Percentiles rank a stretch among this genome's conserved stretches.
Evolutionary conservation across 495 filamentous ascomycete species (phyloP).

Genomic region (Aspergillus cristatus): DNA sequence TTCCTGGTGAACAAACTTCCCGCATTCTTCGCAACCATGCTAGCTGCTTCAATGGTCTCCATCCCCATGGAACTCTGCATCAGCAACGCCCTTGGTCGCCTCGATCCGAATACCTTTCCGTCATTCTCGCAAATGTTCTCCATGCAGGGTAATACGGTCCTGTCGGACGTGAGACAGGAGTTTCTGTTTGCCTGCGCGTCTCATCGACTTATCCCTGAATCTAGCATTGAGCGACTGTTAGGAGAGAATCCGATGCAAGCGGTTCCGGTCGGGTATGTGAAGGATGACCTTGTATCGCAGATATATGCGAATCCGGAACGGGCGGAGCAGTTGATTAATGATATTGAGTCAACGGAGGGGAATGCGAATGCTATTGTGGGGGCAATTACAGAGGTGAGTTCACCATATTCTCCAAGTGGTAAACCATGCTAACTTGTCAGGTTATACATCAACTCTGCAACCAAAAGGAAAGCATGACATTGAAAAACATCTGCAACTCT

Average conservation of each 20-base stretch:
- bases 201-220: slow-evolving; percentile 69
- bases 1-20: slow-evolving; percentile 94
- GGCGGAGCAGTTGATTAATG: slow-evolving; percentile 62
- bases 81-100: slow-evolving; percentile 61
- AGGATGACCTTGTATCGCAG: slow-evolving; percentile 65
- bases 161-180: slow-evolving; percentile 81
- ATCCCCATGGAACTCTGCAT: slow-evolving; percentile 71
- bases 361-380: slow-evolving; percentile 85
- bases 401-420: slow-evolving; percentile 1
- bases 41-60: slow-evolving; percentile 50
- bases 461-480: slow-evolving; percentile 81
- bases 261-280: slow-evolving; percentile 64
- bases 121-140: slow-evolving; percentile 75
- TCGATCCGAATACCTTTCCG: slow-evolving; percentile 72
- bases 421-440: slow-evolving; percentile 25
- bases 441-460: slow-evolving; percentile 69
- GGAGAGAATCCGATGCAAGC: slow-evolving; percentile 82
- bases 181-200: slow-evolving; percentile 87
- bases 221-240: slow-evolving; percentile 68
- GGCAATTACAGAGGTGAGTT: slow-evolving; percentile 65
- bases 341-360: slow-evolving; percentile 88
- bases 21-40: slow-evolving; percentile 58
- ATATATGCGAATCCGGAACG: slow-evolving; percentile 63
- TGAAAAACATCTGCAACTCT: slow-evolving; percentile 75
- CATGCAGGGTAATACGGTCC: slow-evolving; percentile 59